These are phyloP conservation scores for Phytophthora ohioensis DNA, from an alignment of 352 stramenopile genomes.

Conservation along the genomic window DNA sequence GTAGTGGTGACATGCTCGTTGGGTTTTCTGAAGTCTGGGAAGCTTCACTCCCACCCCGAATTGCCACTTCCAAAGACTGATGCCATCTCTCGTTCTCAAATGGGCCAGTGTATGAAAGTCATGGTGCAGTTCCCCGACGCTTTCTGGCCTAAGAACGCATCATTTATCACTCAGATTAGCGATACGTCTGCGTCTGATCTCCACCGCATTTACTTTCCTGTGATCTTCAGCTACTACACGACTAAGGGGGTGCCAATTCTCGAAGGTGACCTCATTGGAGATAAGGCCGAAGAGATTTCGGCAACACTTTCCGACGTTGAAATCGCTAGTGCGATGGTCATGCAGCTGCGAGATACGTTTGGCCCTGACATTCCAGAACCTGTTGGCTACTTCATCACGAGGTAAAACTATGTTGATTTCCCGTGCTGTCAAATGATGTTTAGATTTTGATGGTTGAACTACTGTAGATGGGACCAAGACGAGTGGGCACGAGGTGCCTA, in stretches of 20 bases:
- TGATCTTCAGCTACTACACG: conserved; percentile 66
- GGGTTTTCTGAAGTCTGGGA: conserved; percentile 50
- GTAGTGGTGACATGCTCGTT: conserved; percentile 68
- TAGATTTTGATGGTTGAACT: neutral
- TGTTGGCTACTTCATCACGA: conserved; percentile 52
- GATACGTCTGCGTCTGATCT: conserved; percentile 1
- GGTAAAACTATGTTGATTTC: conserved; percentile 26
- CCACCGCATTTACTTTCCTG: conserved; percentile 50
- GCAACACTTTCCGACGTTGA: conserved; percentile 41
- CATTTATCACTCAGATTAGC: conserved; percentile 53
- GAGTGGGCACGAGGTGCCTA: conserved; percentile 63
- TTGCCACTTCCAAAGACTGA: conserved; percentile 52
- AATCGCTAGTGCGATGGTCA: conserved; percentile 48
- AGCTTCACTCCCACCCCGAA: conserved; percentile 51
- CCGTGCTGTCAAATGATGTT: conserved; percentile 2
- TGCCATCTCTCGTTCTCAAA: conserved; percentile 54
- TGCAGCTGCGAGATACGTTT: conserved; percentile 56
- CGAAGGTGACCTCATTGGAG: conserved; percentile 62
- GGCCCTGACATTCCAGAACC: conserved; percentile 43
- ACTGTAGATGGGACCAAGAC: conserved; percentile 63
- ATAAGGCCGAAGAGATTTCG: conserved; percentile 43
- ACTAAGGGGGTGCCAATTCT: conserved; percentile 56
- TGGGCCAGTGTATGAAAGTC: conserved; percentile 80
- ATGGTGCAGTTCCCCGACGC: conserved; percentile 65
- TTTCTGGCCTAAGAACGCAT: conserved; percentile 59